Base-by-base conservation (phyloP, 2,329 filamentous ascomycete species). In the Exophiala sp. region DNA sequence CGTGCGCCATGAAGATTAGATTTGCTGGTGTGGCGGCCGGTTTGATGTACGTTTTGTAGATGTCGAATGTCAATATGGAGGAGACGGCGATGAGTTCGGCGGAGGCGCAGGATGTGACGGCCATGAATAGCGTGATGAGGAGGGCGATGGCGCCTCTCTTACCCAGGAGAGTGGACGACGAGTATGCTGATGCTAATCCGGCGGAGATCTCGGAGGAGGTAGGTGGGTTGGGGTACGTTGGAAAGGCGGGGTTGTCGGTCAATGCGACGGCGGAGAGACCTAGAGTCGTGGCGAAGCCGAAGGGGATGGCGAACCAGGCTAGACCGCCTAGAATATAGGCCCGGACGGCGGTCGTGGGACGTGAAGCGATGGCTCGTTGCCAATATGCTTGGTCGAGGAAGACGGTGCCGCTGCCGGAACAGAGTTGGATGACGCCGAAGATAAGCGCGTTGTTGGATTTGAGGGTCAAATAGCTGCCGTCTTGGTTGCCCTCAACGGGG, bases 21-120 rank as follows among this genome's bases (percentile, higher is more conserved):
- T 81, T 81, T 65, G 82, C 84, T 16, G 90, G 89, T 47, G 81
- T 85, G 6, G 91, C 90, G 0, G 72, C 66, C 0, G 89, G 89
- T 58, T 92, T 86, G 73, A 95, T 80, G 68, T 95, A 95, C 1
- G 88, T 89, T 56, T 90, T 86, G 73, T 94, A 95, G 60, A 94
- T 78, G 66, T 95, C 90, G 68, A 94, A 95, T 0, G 90, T 94
- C 70, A 86, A 84, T 70, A 95, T 94, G 10, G 87, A 91, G 2
- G 88, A 91, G 1, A 94, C 88, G 2, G 91, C 89, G 51, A 95
- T 92, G 4, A 95, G 75, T 68, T 95, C 88, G 0, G 89, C 86
- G 1, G 86, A 91, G 59, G 88, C 87, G 0, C 89, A 87, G 1
- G 84, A 89, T 0, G 91, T 95, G 18, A 95, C 89, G 1, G 65